Evolutionary conservation across 495 filamentous ascomycete species (phyloP), one percentile per base, ranked within the genome.

Genomic region (Hypoxylon lienhwacheense): DNA sequence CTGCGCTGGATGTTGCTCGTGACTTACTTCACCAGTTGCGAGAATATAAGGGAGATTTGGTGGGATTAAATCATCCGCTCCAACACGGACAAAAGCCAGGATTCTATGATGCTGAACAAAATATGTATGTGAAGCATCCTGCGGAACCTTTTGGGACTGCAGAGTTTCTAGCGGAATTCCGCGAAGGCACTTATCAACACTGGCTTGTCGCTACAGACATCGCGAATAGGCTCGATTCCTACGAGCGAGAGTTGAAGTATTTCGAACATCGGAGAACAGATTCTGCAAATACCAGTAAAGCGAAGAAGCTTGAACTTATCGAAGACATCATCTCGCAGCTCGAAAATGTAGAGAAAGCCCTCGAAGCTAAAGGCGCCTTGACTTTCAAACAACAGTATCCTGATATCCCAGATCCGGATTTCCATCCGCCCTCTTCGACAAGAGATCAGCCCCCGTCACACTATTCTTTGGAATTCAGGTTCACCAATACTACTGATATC

Each of bases 361-460:
- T 92, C 29, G 24, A 84, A 3, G 69, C 66, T 8, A 77, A 70
- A 29, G 81, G 77, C 0, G 88, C 81, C 10, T 89, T 89, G 65
- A 78, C 80, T 0, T 89, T 84, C 61, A 36, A 64, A 14, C 77
- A 91, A 45, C 67, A 87, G 14, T 70, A 84, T 66, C 86, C 88
- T 0, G 73, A 83, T 1, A 67, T 71, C 24, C 45, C 67, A 43
- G 8, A 36, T 34, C 7, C 29, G 24, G 4, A 4, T 4, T 1
- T 7, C 12, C 16, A n/a, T 35, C 17, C 49, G 7, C 12, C 11
- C 3, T 41, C 14, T 41, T 10, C 11, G 2, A 24, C 63, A 4
- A 22, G 47, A 7, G 34, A 64, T 19, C 16, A 25, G 6, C 3
- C 31, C 0, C n/a, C 33, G 2, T 44, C 69, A 24, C 54, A 66